Conservation (phyloP, 345 rosid genomes). For the Rhizophora apiculata region DNA sequence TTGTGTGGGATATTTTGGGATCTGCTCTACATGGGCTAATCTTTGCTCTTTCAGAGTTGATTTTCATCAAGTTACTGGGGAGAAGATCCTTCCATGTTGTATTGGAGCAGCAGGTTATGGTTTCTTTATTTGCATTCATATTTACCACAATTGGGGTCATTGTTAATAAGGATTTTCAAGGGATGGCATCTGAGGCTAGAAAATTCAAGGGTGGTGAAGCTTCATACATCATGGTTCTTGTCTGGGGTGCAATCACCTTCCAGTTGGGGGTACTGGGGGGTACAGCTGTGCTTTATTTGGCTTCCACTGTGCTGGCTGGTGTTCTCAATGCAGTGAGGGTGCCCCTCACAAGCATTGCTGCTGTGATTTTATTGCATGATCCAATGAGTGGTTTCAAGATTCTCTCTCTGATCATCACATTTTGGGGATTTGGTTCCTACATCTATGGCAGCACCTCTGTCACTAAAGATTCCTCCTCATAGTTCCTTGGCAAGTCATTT, state of each 20-base stretch:
- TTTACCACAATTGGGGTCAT: slow-evolving; percentile 43
- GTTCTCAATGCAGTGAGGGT: slow-evolving; percentile 81
- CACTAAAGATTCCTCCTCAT: slow-evolving; percentile 19
- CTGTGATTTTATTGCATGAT: slow-evolving; percentile 69
- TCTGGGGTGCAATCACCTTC: slow-evolving; percentile 67
- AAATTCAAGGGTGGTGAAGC: slow-evolving; percentile 15
- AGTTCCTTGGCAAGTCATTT: background rate
- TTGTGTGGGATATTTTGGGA: slow-evolving; percentile 72
- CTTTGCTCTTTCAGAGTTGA: slow-evolving; percentile 76
- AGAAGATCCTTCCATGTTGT: slow-evolving; percentile 82
- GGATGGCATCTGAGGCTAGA: slow-evolving; percentile 21
- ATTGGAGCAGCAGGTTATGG: slow-evolving; percentile 81
- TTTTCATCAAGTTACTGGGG: slow-evolving; percentile 64
- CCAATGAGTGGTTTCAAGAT: slow-evolving; percentile 92
- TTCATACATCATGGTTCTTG: slow-evolving; percentile 5
- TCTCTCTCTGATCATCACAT: slow-evolving; percentile 63
- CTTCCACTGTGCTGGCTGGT: slow-evolving; percentile 81
- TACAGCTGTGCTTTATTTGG: slow-evolving; percentile 66
- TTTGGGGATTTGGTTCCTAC: slow-evolving; percentile 81
- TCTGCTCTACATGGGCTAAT: slow-evolving; percentile 86
- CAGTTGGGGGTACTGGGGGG: slow-evolving; percentile 70
- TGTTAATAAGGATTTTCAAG: slow-evolving; percentile 35
- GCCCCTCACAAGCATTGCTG: slow-evolving; percentile 71
- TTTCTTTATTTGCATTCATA: slow-evolving; percentile 56
- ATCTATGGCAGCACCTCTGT: slow-evolving; percentile 52